Evolutionary conservation across 2,329 filamentous ascomycete species (phyloP).

Genomic region (Allantophomopsis cytisporea): DNA sequence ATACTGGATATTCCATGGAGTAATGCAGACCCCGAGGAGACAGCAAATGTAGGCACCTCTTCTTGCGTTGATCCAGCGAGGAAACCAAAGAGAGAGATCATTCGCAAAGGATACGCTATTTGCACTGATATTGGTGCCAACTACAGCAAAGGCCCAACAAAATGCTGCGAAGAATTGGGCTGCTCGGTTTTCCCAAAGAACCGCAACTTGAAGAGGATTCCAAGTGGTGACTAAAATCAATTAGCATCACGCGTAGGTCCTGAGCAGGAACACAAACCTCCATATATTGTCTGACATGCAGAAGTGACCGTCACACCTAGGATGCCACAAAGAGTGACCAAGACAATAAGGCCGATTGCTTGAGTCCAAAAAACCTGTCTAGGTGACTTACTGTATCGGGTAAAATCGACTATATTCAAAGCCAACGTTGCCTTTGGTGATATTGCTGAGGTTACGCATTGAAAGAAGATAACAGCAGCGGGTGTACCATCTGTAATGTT

Average conservation of each 20-base stretch:
- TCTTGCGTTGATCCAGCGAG: slow-evolving; percentile 34
- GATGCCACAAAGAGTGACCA: neutral
- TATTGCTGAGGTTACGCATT: neutral
- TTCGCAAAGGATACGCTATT: slow-evolving; percentile 35
- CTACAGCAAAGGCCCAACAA: slow-evolving; percentile 26
- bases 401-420: slow-evolving; percentile 25
- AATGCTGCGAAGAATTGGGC: neutral
- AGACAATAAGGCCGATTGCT: neutral
- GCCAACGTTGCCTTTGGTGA: slow-evolving; percentile 3
- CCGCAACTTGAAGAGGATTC: neutral
- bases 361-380: neutral
- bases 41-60: slow-evolving; percentile 37
- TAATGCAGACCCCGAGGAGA: slow-evolving; percentile 34
- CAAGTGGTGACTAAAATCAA: neutral
- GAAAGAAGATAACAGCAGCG: neutral
- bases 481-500: neutral
- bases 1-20: slow-evolving; percentile 48
- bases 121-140: slow-evolving; percentile 37
- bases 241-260: too few species aligned
- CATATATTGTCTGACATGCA: neutral
- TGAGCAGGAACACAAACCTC: neutral
- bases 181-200: neutral
- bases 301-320: neutral
- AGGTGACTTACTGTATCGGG: slow-evolving; percentile 17
- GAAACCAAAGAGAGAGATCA: slow-evolving; percentile 35